Percentiles rank a stretch among this genome's conserved stretches.
These are phyloP conservation scores for Metschnikowia drakensbergensis DNA, from an alignment of 805 yeast genomes.

Conservation along the genomic window DNA sequence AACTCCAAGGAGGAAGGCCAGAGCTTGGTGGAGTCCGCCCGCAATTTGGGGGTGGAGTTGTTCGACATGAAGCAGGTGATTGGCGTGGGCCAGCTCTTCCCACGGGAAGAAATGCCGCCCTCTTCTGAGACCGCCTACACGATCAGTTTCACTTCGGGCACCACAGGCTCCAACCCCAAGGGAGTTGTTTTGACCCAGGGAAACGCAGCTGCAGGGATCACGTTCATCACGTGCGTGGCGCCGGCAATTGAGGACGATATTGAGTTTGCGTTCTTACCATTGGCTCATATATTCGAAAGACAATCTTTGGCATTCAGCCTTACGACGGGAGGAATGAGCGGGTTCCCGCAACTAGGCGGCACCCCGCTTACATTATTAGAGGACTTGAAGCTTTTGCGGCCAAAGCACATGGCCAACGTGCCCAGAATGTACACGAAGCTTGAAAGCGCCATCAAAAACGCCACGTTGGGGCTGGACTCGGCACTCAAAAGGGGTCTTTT, in stretches of 20 bases:
- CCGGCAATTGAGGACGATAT: constrained; percentile 12
- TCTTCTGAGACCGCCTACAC: constrained; percentile 20
- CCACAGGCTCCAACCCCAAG: constrained; percentile 26
- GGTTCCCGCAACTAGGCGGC: constrained; percentile 24
- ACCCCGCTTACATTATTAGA: constrained; percentile 24
- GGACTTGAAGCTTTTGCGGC: constrained; percentile 24
- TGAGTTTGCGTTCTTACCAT: constrained; percentile 27
- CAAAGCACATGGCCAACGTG: constrained; percentile 23
- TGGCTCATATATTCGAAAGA: constrained; percentile 38
- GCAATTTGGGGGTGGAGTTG: constrained; percentile 16
- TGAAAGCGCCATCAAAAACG: constrained; percentile 24
- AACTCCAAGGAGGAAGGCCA: constrained; percentile 9
- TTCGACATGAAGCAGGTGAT: constrained; percentile 22
- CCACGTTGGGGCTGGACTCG: constrained; percentile 21
- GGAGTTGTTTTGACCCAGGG: constrained; percentile 24
- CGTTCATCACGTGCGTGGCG: constrained; percentile 13
- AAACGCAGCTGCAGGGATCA: constrained; percentile 19
- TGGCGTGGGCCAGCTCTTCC: constrained; percentile 22
- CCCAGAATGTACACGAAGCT: constrained; percentile 27
- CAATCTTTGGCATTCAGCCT: constrained; percentile 22
- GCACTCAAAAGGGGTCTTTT: constrained; percentile 18
- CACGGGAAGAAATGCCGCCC: constrained; percentile 18
- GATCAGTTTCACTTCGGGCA: constrained; percentile 27
- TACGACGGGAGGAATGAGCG: constrained; percentile 23
- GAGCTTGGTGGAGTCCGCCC: constrained; percentile 31